phyloP scores from a whole-genome alignment of 2,329 filamentous ascomycete species.

The Xylaria hypoxylon region DNA sequence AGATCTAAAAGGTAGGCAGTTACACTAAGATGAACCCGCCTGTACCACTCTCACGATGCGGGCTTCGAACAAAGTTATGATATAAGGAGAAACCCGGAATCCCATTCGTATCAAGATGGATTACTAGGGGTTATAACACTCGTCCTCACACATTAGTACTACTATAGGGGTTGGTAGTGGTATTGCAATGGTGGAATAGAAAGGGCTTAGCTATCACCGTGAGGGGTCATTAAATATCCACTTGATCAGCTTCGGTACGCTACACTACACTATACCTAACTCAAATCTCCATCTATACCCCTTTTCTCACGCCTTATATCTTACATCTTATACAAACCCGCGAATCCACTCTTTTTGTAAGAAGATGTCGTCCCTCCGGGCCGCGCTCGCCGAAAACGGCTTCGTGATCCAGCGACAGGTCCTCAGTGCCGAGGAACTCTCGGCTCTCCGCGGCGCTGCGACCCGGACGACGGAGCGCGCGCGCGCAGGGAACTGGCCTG shows the following conservation, averaged over 20 bases:
- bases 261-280: background rate
- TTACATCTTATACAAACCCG: too few relatives aligned
- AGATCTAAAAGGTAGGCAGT: background rate
- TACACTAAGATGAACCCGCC: too few relatives aligned
- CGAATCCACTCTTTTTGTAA: too few relatives aligned
- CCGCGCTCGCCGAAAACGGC: constrained; percentile 65
- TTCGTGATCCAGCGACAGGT: constrained; percentile 79
- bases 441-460: constrained; percentile 70
- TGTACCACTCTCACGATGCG: background rate
- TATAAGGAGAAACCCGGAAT: background rate
- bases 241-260: background rate
- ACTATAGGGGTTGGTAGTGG: background rate
- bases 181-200: background rate
- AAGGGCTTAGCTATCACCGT: background rate
- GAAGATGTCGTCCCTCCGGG: constrained; percentile 31
- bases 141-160: background rate
- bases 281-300: background rate
- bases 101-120: background rate
- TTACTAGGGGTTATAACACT: background rate
- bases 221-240: background rate
- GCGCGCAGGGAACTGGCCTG: constrained; percentile 79
- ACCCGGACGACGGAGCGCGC: constrained; percentile 64
- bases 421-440: constrained; percentile 67
- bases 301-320: background rate
- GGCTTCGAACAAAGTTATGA: background rate